phyloP scores from a whole-genome alignment of 2,329 filamentous ascomycete genomes.

The Zymoseptoria tritici region DNA sequence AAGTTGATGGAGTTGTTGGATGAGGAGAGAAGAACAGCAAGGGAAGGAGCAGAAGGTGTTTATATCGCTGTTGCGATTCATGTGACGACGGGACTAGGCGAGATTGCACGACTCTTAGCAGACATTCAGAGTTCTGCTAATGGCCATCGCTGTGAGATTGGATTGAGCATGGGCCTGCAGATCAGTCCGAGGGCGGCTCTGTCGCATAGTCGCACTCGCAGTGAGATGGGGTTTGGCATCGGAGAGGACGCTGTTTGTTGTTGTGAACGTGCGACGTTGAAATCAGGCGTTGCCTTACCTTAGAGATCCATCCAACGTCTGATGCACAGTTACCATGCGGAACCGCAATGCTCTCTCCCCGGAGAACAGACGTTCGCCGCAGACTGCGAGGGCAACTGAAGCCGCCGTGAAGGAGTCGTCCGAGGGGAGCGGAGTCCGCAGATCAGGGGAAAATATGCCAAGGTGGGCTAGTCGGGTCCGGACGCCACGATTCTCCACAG shows the following conservation, averaged over 20 bases:
- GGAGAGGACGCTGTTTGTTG: not conserved
- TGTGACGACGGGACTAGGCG: not conserved
- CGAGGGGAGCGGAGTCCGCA: not conserved
- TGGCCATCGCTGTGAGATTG: not conserved
- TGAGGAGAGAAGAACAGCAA: not conserved
- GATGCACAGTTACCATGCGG: not conserved
- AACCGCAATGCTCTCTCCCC: not conserved
- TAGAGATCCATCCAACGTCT: not conserved
- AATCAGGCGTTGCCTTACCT: not conserved
- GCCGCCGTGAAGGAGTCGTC: not conserved
- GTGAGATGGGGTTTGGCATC: not conserved
- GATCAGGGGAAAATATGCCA: not conserved
- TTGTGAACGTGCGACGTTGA: not conserved
- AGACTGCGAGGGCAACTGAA: not conserved
- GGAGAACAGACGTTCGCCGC: not conserved
- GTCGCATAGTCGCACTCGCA: not conserved
- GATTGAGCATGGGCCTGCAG: not conserved
- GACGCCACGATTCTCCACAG: not conserved
- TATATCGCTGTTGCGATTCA: not conserved
- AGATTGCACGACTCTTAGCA: not conserved
- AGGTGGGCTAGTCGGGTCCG: not conserved
- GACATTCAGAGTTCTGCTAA: not conserved
- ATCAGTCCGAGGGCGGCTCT: not conserved
- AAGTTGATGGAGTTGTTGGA: conserved; percentile 4
- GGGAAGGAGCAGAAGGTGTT: not conserved